These are phyloP conservation scores for Ulmus americana DNA, from an alignment of 331 rosid species.

Conservation along the genomic window DNA sequence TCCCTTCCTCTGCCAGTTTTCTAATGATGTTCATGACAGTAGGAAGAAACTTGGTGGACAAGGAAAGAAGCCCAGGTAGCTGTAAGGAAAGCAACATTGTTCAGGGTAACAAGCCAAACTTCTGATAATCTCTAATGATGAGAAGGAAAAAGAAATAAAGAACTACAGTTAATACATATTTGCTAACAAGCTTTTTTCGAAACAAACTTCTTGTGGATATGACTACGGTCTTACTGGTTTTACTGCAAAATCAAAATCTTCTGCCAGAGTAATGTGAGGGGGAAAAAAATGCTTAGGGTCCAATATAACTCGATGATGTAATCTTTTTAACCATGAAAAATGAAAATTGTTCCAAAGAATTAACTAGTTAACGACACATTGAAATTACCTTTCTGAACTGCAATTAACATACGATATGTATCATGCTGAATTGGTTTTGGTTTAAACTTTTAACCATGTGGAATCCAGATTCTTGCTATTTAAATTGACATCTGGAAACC, in stretches of 20 bases:
- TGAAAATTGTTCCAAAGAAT: neutral
- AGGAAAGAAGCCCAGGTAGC: constrained; percentile 82
- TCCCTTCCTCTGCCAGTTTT: constrained; percentile 83
- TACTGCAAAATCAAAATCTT: no score
- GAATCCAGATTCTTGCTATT: constrained; percentile 3
- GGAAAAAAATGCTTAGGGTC: no score
- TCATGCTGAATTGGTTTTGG: neutral
- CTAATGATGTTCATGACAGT: constrained; percentile 67
- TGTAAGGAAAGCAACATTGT: constrained; percentile 23
- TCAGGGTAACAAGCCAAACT: constrained; percentile 10
- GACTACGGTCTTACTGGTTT: neutral
- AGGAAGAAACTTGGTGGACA: constrained; percentile 72
- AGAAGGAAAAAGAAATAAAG: no score
- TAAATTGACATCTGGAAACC: no score
- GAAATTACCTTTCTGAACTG: neutral
- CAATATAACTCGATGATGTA: no score
- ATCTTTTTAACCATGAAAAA: neutral
- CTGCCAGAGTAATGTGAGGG: no score
- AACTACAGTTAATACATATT: no score
- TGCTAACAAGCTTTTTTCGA: neutral
- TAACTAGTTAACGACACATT: neutral
- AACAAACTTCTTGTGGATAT: neutral
- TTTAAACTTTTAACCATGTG: neutral
- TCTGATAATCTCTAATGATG: neutral
- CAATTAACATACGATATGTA: no score